Base-by-base conservation (phyloP, 257 asterid genomes). In the Solanum boliviense region DNA sequence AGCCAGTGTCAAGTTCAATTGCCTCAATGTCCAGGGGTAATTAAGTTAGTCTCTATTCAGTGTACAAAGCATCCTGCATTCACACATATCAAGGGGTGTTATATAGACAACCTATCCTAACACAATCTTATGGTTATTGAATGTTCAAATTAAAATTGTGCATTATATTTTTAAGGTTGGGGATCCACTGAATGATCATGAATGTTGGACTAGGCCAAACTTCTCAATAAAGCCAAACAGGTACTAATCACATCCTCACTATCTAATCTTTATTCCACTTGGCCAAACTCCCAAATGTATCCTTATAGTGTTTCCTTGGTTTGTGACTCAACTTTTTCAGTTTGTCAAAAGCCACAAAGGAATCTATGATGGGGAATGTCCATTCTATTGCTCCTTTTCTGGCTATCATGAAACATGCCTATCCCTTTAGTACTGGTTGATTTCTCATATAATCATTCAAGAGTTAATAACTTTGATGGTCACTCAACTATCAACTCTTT, bases 361-460 rank as follows among this genome's bases (percentile, higher is more conserved):
- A 88, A 94, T 96, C 67, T 95, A 88, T 86, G 98, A 94, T 90
- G 98, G 98, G 68, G 95, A 94, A 86, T 95, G 98, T 68, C 98
- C 98, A 65, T 95, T 94, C 93, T 95, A 94, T 87, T 95, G 98
- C 93, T 95, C 98, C 46, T 89, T n/a, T 91, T 95, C 98, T 1
- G 98, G 98, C 88, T 94, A 39, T 65, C 92, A 95, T 62, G 98
- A 93, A 93, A 79, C 21, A 25, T 86, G 72, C 38, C 36, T 70
- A 70, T 56, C 83, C 70, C 70, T 67, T 32, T 13, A 27, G 7
- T 68, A 62, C 1, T 5, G 15, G 15, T n/a, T n/a, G 31, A n/a
- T 62, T 62, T 62, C 31, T 62, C 71, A n/a, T 4, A 62, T 62
- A 27, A 2, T 62, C 31, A n/a, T 23, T n/a, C 31, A 62, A 62